These are phyloP conservation scores for Alternaria alternata DNA, from an alignment of 2,329 filamentous ascomycete species.

Conservation along the genomic window DNA sequence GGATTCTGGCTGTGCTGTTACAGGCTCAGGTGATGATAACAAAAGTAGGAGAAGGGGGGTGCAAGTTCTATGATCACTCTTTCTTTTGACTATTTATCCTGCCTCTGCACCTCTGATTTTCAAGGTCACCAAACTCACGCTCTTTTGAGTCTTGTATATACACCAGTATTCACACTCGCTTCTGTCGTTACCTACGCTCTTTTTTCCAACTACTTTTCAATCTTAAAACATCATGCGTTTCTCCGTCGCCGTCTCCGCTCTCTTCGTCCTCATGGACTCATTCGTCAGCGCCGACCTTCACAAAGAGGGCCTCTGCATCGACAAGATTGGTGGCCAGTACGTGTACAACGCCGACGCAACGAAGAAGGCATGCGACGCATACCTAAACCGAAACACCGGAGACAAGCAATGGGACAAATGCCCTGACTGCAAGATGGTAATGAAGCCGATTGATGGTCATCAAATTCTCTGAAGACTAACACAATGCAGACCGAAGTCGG, in stretches of 20 bases:
- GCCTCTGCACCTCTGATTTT: not conserved
- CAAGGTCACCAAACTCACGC: not conserved
- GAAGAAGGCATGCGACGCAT: conserved; percentile 28
- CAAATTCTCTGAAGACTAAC: not conserved
- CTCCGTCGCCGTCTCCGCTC: conserved; percentile 20
- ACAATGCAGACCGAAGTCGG: conserved; percentile 20
- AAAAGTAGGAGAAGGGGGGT: not conserved
- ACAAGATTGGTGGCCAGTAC: conserved; percentile 22
- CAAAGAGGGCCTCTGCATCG: conserved; percentile 29
- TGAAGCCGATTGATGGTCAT: not conserved
- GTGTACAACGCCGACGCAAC: conserved; percentile 38
- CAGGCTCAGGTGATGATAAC: not conserved
- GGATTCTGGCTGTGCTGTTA: not conserved
- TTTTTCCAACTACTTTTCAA: not conserved
- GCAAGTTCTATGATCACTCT: not conserved
- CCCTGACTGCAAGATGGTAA: conserved; percentile 39
- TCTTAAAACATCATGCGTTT: conserved; percentile 25
- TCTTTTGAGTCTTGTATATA: conserved; percentile 10
- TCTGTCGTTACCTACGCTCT: not conserved
- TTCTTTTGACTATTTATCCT: not conserved
- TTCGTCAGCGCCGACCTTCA: conserved; percentile 33
- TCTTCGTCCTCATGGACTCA: conserved; percentile 21
- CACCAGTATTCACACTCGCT: conserved; percentile 1
- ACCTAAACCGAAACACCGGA: conserved; percentile 37
- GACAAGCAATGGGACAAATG: conserved; percentile 37